A percentile compares a stretch with the other conserved stretches of the same genome.
Evolutionary conservation across 2,329 filamentous ascomycete species (phyloP).

Genomic region (Boeremia lycopersici): DNA sequence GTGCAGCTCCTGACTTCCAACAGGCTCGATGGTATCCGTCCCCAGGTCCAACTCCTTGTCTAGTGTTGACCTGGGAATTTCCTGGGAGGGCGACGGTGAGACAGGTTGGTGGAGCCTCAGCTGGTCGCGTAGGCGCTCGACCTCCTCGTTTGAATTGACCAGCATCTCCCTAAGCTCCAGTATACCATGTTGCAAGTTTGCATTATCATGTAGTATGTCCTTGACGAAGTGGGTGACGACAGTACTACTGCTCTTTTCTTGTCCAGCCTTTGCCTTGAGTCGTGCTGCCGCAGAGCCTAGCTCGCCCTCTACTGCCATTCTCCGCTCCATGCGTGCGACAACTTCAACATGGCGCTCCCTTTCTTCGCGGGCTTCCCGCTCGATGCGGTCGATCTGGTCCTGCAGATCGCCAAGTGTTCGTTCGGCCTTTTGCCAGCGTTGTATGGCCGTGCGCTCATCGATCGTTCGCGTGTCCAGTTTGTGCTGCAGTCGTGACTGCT

Average conservation of each 20-base stretch:
- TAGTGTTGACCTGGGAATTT: constrained; percentile 57
- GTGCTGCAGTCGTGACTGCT: constrained; percentile 75
- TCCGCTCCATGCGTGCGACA: constrained; percentile 80
- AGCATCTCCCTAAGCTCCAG: constrained; percentile 90
- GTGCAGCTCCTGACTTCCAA: constrained; percentile 68
- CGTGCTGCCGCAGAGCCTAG: constrained; percentile 78
- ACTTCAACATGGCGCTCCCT: constrained; percentile 81
- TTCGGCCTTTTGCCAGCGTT: constrained; percentile 86
- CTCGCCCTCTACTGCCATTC: constrained; percentile 81
- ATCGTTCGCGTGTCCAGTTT: constrained; percentile 71
- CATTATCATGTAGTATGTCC: constrained; percentile 93
- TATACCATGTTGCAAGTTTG: constrained; percentile 89
- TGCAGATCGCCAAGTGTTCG: constrained; percentile 77
- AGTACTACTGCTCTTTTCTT: constrained; percentile 64
- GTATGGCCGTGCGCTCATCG: constrained; percentile 77
- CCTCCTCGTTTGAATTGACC: constrained; percentile 89
- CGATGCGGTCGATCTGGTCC: constrained; percentile 86
- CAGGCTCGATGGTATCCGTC: constrained; percentile 28
- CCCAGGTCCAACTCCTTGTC: constrained; percentile 77
- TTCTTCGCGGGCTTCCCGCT: constrained; percentile 80
- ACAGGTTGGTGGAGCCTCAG: constrained; percentile 78
- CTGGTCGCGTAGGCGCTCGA: constrained; percentile 83
- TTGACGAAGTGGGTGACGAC: constrained; percentile 97
- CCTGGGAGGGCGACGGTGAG: constrained; percentile 31
- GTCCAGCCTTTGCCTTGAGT: constrained; percentile 72